phyloP scores from a whole-genome alignment of 1,139 yeast species.

The Pneumocystis jirovecii region DNA sequence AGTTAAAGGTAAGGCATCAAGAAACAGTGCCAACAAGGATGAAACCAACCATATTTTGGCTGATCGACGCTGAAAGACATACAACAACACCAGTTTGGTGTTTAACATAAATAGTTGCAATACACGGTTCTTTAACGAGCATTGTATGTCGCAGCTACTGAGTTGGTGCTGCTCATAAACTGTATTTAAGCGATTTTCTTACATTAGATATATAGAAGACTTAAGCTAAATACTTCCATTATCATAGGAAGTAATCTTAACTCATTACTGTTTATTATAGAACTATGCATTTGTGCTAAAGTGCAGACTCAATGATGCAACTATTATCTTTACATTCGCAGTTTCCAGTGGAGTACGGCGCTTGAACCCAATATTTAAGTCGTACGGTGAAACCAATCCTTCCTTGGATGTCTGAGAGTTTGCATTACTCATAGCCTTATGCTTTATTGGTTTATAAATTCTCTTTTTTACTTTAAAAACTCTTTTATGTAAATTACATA shows the following conservation, averaged over 20 bases:
- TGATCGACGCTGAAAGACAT: background rate
- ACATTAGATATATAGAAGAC: background rate
- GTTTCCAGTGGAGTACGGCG: background rate
- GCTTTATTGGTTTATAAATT: background rate
- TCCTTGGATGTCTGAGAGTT: slow-evolving; percentile 1
- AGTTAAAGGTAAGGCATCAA: background rate
- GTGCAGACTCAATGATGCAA: background rate
- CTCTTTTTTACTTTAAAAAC: no score
- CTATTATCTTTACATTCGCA: background rate
- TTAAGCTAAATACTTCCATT: background rate
- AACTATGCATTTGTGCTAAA: background rate
- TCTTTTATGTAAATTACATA: no score
- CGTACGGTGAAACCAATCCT: background rate
- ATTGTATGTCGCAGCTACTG: background rate
- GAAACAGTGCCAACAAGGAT: background rate
- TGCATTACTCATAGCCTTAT: background rate
- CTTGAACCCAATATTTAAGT: background rate
- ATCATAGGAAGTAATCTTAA: no score
- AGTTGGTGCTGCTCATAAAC: background rate
- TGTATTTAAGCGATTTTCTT: background rate
- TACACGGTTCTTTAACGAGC: no score
- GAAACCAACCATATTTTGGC: background rate
- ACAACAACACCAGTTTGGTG: background rate
- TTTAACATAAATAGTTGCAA: background rate
- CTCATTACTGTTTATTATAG: no score